Evolutionary conservation across 768 basidiomycete species (phyloP), one percentile per base, ranked within the genome.

Genomic region (Mycena crocata): DNA sequence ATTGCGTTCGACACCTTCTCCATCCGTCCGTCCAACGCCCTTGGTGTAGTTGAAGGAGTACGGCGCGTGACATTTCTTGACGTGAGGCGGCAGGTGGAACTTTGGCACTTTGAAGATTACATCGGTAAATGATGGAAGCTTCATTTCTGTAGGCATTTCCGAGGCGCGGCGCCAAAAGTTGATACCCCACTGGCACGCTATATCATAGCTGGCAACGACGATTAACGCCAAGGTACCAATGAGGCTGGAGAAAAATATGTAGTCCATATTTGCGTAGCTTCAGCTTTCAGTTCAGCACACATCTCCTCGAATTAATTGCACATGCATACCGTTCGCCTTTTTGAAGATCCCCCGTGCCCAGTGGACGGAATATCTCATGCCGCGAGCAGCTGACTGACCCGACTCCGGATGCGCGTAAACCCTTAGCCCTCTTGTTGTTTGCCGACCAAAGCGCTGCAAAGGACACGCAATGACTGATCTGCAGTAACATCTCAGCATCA

Each of bases 1-100:
- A 0, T 61, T 62, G 0, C 69, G 49, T 34, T 82, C 79, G 0
- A 74, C 68, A 0, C 58, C 76, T 46, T 81, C 77, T 0, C 79
- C 74, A 58, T 77, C 76, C 15, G 68, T 52, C 13, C 51, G 12
- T 30, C 32, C 51, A 5, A 35, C 51, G 10, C 51, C 28, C 26
- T 52, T 52, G 9, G 51, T 52, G 34, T 32, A 52, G 23, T 52
- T 52, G 51, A 52, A 52, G n/a, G 51, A 52, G 21, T 15, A 52
- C 31, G n/a, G n/a, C n/a, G n/a, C n/a, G n/a, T n/a, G n/a, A n/a
- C n/a, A n/a, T n/a, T n/a, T n/a, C n/a, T n/a, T n/a, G n/a, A n/a
- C n/a, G n/a, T n/a, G n/a, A n/a, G n/a, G n/a, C n/a, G n/a, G n/a
- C n/a, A n/a, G n/a, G n/a, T 51, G 50, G 28, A 51, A 52, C 21